Percentiles rank a stretch among this genome's conserved stretches.
These are phyloP conservation scores for Metarhizium brunneum DNA, from an alignment of 2,329 filamentous ascomycete genomes.

Conservation along the genomic window DNA sequence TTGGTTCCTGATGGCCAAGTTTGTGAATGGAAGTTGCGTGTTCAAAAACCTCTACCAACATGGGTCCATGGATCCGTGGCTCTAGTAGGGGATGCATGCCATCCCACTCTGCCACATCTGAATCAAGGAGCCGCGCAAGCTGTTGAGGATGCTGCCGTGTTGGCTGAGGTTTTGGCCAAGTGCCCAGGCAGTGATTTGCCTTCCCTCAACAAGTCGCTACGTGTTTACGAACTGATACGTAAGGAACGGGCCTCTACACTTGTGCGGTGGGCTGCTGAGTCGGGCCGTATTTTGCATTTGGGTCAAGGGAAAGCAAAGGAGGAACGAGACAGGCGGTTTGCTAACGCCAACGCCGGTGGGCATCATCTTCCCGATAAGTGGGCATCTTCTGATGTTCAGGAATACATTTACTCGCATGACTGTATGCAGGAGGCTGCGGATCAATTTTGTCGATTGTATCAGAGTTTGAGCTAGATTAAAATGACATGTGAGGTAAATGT, in stretches of 20 bases:
- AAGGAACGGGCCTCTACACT: conserved; percentile 44
- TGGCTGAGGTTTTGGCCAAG: conserved; percentile 42
- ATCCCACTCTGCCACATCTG: conserved; percentile 58
- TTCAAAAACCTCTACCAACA: conserved; percentile 44
- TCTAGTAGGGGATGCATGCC: conserved; percentile 55
- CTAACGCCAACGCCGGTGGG: conserved; percentile 36
- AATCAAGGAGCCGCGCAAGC: conserved; percentile 58
- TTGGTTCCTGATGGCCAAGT: conserved; percentile 53
- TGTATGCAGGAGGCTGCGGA: conserved; percentile 44
- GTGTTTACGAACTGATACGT: conserved; percentile 45
- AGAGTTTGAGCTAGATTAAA: conserved; percentile 11
- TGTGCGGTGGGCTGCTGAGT: conserved; percentile 43
- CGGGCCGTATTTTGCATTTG: conserved; percentile 42
- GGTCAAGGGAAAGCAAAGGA: conserved; percentile 46
- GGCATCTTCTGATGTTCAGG: conserved; percentile 59
- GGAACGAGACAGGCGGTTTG: conserved; percentile 46
- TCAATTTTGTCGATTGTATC: conserved; percentile 39
- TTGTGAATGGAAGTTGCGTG: conserved; percentile 55
- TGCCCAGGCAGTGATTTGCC: conserved; percentile 26
- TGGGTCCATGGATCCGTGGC: conserved; percentile 49
- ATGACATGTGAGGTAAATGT: no score
- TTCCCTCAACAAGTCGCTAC: conserved; percentile 38
- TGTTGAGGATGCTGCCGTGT: conserved; percentile 54
- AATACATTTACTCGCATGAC: conserved; percentile 55
- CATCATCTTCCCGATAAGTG: conserved; percentile 53